Evolutionary conservation across 768 basidiomycete species (phyloP).

Genomic region (Vararia minispora): DNA sequence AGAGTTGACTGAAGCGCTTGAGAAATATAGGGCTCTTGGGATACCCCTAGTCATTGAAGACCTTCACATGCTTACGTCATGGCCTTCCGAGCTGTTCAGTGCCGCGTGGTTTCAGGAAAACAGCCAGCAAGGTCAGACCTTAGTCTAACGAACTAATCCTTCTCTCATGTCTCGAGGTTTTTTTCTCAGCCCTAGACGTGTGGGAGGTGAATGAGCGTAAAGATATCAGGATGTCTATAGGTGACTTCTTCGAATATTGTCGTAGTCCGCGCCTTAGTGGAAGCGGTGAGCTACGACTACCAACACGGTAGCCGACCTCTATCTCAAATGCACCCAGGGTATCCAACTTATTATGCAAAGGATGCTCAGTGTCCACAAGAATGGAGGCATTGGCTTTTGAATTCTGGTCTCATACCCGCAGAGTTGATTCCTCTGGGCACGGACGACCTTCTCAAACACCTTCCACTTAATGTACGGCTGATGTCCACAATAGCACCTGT

Average conservation of each 20-base stretch:
- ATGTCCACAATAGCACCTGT: too few species aligned
- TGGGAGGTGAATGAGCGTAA: conserved; percentile 51
- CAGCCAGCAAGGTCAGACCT: conserved; percentile 12
- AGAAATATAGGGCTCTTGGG: conserved; percentile 37
- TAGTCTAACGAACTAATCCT: too few species aligned
- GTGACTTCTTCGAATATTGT: conserved; percentile 36
- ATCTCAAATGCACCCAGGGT: too few species aligned
- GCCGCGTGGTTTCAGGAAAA: conserved; percentile 40
- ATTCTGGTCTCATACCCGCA: conserved; percentile 36
- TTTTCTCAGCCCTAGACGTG: conserved; percentile 38
- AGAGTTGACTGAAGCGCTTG: conserved; percentile 25
- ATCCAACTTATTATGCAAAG: conserved; percentile 63
- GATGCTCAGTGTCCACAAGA: conserved; percentile 56
- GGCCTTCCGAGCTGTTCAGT: conserved; percentile 46
- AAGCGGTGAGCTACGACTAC: too few species aligned
- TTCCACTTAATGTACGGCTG: conserved; percentile 45
- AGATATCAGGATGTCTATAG: conserved; percentile 40
- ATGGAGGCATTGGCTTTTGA: conserved; percentile 56
- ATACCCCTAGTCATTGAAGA: conserved; percentile 54
- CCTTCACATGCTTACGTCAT: conserved; percentile 41
- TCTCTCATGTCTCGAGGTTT: too few species aligned
- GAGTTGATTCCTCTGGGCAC: conserved; percentile 38
- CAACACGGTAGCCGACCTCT: too few species aligned
- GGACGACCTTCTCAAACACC: conserved; percentile 46
- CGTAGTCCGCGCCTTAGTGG: background rate